phyloP scores from a whole-genome alignment of 1,139 yeast species.

The Candida pseudoviswanathii region DNA sequence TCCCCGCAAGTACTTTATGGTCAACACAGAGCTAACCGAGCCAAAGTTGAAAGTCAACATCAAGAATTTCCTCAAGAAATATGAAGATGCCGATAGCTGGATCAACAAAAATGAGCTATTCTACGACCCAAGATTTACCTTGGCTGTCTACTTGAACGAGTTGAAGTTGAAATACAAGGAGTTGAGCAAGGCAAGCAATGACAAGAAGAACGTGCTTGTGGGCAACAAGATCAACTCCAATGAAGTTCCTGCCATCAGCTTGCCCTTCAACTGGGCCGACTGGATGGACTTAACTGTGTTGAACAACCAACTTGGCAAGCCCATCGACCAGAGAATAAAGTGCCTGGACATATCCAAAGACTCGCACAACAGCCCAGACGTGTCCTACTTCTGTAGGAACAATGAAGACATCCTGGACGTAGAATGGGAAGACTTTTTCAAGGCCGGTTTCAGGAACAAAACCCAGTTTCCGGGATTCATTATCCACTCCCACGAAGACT shows the following conservation, averaged over 20 bases:
- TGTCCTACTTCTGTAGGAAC: slow-evolving; percentile 25
- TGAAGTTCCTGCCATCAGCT: slow-evolving; percentile 4
- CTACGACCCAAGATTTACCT: slow-evolving; percentile 50
- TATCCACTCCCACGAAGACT: slow-evolving; percentile 28
- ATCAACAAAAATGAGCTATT: slow-evolving; percentile 17
- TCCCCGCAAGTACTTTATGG: slow-evolving; percentile 29
- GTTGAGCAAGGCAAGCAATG: background rate
- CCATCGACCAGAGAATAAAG: slow-evolving; percentile 20
- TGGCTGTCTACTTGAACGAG: slow-evolving; percentile 42
- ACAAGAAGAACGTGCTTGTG: slow-evolving; percentile 11
- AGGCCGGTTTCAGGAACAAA: slow-evolving; percentile 21
- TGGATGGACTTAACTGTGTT: slow-evolving; percentile 31
- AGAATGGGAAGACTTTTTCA: slow-evolving; percentile 19
- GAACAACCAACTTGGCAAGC: slow-evolving; percentile 38
- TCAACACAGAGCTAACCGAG: slow-evolving; percentile 30
- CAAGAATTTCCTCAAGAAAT: slow-evolving; percentile 19
- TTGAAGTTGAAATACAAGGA: slow-evolving; percentile 18
- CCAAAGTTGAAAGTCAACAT: slow-evolving; percentile 23
- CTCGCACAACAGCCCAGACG: slow-evolving; percentile 24
- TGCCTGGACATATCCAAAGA: slow-evolving; percentile 25
- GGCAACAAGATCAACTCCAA: slow-evolving; percentile 9
- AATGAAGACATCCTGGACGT: slow-evolving; percentile 22
- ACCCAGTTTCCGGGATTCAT: slow-evolving; percentile 32
- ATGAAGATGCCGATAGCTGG: slow-evolving; percentile 16
- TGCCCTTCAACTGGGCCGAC: slow-evolving; percentile 39